Evolutionary conservation across 192 early-diverging fungal species (phyloP).

Genomic region (Linnemannia hyalina): DNA sequence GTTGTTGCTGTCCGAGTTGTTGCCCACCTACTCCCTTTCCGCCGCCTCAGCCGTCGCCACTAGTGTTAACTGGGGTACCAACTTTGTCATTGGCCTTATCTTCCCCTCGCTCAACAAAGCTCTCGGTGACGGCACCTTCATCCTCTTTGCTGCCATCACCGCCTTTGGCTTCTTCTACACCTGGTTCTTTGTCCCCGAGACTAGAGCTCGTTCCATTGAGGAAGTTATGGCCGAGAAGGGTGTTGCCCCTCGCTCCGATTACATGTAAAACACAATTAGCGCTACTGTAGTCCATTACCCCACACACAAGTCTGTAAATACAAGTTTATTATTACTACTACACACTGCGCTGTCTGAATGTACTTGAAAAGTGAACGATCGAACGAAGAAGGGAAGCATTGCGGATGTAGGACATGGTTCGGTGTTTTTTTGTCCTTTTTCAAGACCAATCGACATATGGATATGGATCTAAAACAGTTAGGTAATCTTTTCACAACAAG

Average conservation of each 20-base stretch:
- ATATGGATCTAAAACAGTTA: background rate
- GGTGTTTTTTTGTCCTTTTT: background rate
- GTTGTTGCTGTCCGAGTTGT: slow-evolving; percentile 82
- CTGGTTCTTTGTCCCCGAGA: slow-evolving; percentile 84
- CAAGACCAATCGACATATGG: background rate
- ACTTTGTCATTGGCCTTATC: slow-evolving; percentile 61
- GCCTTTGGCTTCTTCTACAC: slow-evolving; percentile 76
- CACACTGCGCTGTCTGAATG: no score
- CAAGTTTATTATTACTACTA: background rate
- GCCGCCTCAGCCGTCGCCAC: slow-evolving; percentile 80
- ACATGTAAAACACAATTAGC: slow-evolving; percentile 12
- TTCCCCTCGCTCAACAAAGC: slow-evolving; percentile 56
- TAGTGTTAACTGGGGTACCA: slow-evolving; percentile 76
- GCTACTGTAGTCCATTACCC: background rate
- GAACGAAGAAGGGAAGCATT: background rate
- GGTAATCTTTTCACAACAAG: background rate
- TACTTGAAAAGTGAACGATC: no score
- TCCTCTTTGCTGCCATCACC: slow-evolving; percentile 80
- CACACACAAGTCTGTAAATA: background rate
- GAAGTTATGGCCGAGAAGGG: slow-evolving; percentile 64
- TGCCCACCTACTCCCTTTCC: slow-evolving; percentile 81
- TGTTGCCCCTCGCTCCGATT: slow-evolving; percentile 47
- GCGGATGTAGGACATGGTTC: background rate
- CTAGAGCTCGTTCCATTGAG: slow-evolving; percentile 79
- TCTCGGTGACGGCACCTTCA: slow-evolving; percentile 60